These are phyloP conservation scores for Pseudocercospora macadamiae DNA, from an alignment of 2,329 filamentous ascomycete genomes.

Conservation along the genomic window DNA sequence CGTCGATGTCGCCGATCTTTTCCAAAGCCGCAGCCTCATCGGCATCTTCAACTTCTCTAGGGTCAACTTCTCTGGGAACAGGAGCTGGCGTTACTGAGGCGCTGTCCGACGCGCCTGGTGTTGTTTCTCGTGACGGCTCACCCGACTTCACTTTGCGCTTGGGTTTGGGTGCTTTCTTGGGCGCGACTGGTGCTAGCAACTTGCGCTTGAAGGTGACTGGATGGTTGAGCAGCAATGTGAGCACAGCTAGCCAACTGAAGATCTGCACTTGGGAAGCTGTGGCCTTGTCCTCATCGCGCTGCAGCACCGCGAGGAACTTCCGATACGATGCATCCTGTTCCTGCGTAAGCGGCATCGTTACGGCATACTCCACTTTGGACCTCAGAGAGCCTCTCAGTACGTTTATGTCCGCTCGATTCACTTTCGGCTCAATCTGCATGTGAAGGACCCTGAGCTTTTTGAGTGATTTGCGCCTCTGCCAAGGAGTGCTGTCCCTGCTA, in stretches of 20 bases:
- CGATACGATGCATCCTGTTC: conserved; percentile 68
- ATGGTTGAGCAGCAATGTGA: conserved; percentile 62
- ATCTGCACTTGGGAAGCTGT: conserved; percentile 49
- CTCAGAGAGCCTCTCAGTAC: conserved; percentile 70
- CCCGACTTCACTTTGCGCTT: conserved; percentile 7
- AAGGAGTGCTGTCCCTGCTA: conserved; percentile 62
- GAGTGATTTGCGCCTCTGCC: conserved; percentile 62
- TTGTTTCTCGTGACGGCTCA: conserved; percentile 10
- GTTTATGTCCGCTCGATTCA: conserved; percentile 73
- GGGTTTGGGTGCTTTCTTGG: background rate
- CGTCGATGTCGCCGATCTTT: conserved; percentile 27
- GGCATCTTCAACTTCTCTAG: conserved; percentile 25
- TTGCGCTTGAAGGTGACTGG: conserved; percentile 57
- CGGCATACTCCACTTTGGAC: conserved; percentile 77
- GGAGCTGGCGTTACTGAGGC: conserved; percentile 17
- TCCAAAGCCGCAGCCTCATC: conserved; percentile 16
- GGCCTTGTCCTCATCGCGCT: conserved; percentile 35
- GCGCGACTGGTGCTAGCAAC: conserved; percentile 45
- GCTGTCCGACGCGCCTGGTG: conserved; percentile 18
- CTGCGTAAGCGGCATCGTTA: conserved; percentile 70
- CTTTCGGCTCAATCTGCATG: conserved; percentile 72
- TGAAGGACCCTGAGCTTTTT: conserved; percentile 73
- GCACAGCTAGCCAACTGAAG: conserved; percentile 58
- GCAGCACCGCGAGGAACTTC: conserved; percentile 51
- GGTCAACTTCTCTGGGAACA: conserved; percentile 19